Conservation (phyloP, 345 rosid species). For the Excoecaria agallocha region DNA sequence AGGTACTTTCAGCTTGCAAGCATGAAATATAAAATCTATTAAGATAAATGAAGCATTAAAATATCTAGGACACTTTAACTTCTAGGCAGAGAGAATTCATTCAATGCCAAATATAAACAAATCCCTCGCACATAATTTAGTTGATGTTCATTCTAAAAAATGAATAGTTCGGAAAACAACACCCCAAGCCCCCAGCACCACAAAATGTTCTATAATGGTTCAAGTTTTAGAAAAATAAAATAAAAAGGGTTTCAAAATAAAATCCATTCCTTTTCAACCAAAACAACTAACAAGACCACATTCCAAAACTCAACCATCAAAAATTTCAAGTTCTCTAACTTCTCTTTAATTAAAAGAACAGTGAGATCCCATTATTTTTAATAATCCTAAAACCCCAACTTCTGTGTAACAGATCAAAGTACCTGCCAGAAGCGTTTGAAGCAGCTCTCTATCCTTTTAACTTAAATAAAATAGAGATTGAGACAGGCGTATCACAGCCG, state of each 20-base stretch:
- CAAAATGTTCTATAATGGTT: no score
- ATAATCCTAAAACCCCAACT: conserved; percentile 36
- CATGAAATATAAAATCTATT: neutral
- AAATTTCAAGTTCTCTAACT: neutral
- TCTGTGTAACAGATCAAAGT: conserved; percentile 44
- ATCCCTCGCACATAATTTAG: neutral
- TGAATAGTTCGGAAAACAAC: neutral
- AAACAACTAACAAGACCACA: neutral
- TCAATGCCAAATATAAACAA: no score
- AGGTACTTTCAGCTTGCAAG: neutral
- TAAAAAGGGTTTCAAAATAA: neutral
- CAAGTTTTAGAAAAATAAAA: no score
- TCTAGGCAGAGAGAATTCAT: neutral
- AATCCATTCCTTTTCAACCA: neutral
- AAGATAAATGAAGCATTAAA: conserved; percentile 15
- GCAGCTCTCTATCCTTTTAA: conserved; percentile 55
- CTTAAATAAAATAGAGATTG: conserved; percentile 47
- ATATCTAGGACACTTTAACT: neutral
- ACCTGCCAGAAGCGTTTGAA: conserved; percentile 65
- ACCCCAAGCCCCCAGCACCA: neutral
- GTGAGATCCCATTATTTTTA: conserved; percentile 11
- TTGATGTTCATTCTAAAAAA: neutral
- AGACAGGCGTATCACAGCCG: conserved; percentile 48
- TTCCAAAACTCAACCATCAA: neutral
- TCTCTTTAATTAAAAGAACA: neutral